Evolutionary conservation across 2,329 filamentous ascomycete species (phyloP).

Genomic region (Lachnellula occidentalis): DNA sequence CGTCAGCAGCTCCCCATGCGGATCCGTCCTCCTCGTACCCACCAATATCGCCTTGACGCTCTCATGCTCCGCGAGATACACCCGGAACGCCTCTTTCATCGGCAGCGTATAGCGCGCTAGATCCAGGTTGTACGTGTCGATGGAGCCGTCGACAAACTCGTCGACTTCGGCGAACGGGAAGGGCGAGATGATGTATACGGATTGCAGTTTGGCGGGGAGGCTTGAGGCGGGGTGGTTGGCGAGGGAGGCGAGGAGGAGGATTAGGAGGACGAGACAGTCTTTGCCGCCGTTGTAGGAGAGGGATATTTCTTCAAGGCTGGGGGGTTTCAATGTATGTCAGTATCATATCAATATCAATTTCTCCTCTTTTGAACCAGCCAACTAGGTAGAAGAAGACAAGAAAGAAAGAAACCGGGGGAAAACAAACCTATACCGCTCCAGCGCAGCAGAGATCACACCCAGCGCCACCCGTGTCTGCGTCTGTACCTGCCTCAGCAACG

Average conservation of each 20-base stretch:
- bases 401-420: background rate
- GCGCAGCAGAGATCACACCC: conserved; percentile 66
- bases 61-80: conserved; percentile 63
- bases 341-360: too few relatives aligned
- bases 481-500: conserved; percentile 47
- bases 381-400: background rate
- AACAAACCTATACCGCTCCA: conserved; percentile 68
- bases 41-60: conserved; percentile 75
- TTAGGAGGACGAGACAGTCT: conserved; percentile 90
- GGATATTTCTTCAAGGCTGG: conserved; percentile 70
- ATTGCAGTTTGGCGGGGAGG: conserved; percentile 52
- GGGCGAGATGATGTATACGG: conserved; percentile 82
- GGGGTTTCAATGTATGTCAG: background rate
- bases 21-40: conserved; percentile 85
- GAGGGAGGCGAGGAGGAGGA: conserved; percentile 51
- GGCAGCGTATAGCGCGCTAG: conserved; percentile 68
- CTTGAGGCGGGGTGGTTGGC: conserved; percentile 18
- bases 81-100: conserved; percentile 75
- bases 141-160: conserved; percentile 67
- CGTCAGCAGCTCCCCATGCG: conserved; percentile 72
- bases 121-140: conserved; percentile 65
- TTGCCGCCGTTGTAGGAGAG: conserved; percentile 98
- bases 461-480: conserved; percentile 68
- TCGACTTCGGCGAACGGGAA: conserved; percentile 86
- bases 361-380: background rate